Conservation (phyloP, 345 rosid genomes). For the Eucalyptus sp. region DNA sequence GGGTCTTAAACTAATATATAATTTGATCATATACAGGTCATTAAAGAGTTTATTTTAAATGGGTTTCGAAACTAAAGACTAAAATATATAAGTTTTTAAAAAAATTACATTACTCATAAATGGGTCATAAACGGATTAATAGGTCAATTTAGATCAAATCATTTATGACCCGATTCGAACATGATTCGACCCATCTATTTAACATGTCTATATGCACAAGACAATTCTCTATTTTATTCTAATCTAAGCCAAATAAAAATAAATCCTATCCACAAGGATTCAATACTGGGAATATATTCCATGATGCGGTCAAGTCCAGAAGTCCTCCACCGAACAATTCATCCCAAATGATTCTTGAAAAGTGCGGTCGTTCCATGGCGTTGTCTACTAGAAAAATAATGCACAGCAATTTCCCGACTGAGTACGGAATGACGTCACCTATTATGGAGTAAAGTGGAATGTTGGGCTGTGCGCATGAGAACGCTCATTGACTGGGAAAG, state of each 20-base stretch:
- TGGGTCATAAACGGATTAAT: fast-evolving
- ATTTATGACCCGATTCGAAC: fast-evolving
- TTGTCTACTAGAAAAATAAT: background rate
- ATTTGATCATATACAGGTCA: no score
- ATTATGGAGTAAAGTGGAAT: background rate
- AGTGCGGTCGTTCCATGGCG: background rate
- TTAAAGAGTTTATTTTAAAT: no score
- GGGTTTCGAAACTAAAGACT: background rate
- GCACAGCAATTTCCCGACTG: background rate
- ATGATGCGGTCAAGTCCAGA: background rate
- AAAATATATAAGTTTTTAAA: no score
- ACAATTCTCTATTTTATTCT: background rate
- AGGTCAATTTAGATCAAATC: fast-evolving
- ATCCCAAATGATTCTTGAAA: background rate
- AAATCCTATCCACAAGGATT: background rate
- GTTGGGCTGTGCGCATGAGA: background rate
- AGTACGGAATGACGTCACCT: background rate
- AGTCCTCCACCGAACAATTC: background rate
- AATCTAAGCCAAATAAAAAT: no score
- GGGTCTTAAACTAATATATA: no score
- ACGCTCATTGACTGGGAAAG: no score
- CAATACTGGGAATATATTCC: background rate
- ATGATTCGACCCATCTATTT: fast-evolving
- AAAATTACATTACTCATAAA: no score
- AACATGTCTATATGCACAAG: background rate